Evolutionary conservation across 805 yeast species (phyloP), one percentile per base, ranked within the genome.

Genomic region (Wickerhamomyces queroliae): DNA sequence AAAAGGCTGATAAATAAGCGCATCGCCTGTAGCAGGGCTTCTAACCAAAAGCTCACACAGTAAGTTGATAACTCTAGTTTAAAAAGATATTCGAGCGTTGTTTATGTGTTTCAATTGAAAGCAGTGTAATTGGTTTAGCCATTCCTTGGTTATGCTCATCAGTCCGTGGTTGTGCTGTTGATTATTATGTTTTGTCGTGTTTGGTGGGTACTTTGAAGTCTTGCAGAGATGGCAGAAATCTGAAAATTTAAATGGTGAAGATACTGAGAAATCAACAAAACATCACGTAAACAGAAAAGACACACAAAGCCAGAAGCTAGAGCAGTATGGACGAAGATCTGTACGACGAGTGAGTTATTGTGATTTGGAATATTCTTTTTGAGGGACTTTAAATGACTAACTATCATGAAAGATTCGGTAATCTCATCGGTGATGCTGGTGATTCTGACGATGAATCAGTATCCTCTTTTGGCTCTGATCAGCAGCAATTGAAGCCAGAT

Each of bases 271-370:
- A n/a, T n/a, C n/a, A n/a, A 23, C 25, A 23, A 23, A 11, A 23
- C 25, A 23, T 8, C 8, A 11, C 25, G 25, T 23, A 18, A 15
- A 35, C 7, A 26, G 25, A 7, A 21, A 24, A 34, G 16, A 17
- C 12, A n/a, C 8, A 10, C 9, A 26, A 19, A 22, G 9, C 20
- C 25, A 23, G 8, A 26, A 7, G 18, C 5, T 7, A 18, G 20
- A 8, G n/a, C 25, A 30, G 22, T 27, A 76, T 74, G 78, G 84
- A 76, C 50, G 83, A 78, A 18, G 84, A 78, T 44, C 55, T 78
- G 21, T 87, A 82, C 60, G 96, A 88, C 60, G 96, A 88, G 72
- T 72, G 49, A 34, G 69, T 53, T 3, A 8, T n/a, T 22, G 2
- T 7, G 13, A 7, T 11, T 15, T 22, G 10, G n/a, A 24, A 7